Conservation (phyloP, 345 rosid genomes). For the Xanthoceras sorbifolium region DNA sequence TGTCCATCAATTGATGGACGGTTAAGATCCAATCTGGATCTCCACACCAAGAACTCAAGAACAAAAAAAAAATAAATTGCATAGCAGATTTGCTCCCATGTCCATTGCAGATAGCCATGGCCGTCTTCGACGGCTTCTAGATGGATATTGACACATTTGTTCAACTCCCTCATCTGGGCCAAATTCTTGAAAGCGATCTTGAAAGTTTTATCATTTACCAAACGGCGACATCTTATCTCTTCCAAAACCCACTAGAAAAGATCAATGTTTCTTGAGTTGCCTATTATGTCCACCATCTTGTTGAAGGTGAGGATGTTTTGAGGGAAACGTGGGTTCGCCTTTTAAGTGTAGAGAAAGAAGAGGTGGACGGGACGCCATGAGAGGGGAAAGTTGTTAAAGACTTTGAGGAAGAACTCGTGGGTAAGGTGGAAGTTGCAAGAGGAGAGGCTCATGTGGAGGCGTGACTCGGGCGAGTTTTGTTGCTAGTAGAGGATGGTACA, state of each 20-base stretch:
- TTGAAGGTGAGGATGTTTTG: slow-evolving; percentile 63
- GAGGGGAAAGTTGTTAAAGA: slow-evolving; percentile 76
- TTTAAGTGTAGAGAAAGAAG: slow-evolving; percentile 63
- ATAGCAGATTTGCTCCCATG: too few relatives aligned
- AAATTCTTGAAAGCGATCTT: slow-evolving; percentile 55
- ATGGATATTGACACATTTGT: slow-evolving; percentile 62
- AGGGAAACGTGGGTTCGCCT: slow-evolving; percentile 32
- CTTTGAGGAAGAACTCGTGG: slow-evolving; percentile 83
- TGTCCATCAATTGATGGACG: too few relatives aligned
- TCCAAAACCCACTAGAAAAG: slow-evolving; percentile 65
- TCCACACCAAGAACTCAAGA: too few relatives aligned
- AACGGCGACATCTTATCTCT: slow-evolving; percentile 45
- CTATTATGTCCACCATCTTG: slow-evolving; percentile 62
- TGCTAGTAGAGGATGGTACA: slow-evolving; percentile 85
- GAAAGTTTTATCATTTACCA: slow-evolving; percentile 75
- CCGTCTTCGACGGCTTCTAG: too few relatives aligned
- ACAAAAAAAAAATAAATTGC: too few relatives aligned
- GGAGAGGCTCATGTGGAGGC: slow-evolving; percentile 62
- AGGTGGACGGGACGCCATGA: slow-evolving; percentile 88
- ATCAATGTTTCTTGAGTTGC: slow-evolving; percentile 67
- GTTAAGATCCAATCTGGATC: too few relatives aligned
- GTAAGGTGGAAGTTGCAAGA: slow-evolving; percentile 41
- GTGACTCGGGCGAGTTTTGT: slow-evolving; percentile 63
- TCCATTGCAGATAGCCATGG: too few relatives aligned
- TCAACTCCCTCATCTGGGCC: slow-evolving; percentile 68